Base-by-base conservation (phyloP, 2,329 filamentous ascomycete species). In the Dothistroma septosporum region DNA sequence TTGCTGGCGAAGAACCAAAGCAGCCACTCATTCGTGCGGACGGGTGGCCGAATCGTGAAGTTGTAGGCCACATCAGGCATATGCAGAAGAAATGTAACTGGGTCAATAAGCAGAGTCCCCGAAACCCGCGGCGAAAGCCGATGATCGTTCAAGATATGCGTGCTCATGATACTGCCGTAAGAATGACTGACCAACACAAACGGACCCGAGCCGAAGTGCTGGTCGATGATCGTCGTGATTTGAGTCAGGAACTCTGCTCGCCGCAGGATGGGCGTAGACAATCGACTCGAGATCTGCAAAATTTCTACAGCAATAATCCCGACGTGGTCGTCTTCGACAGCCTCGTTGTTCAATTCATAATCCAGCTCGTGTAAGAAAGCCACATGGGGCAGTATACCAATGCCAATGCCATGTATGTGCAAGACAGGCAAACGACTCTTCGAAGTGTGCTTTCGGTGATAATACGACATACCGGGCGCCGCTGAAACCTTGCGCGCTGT, bases 1-100 rank as follows among this genome's bases (percentile, higher is more conserved):
- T 81, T 86, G 49, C 82, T 84, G 6, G 85, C 88, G 70, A 89
- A 90, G 67, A 88, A 91, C 79, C 84, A 87, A 14, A 91, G 76
- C 70, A 87, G 83, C 77, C 84, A 86, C 73, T 91, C 86, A 63
- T 88, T 89, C n/a, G 88, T 86, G 1, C 59, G 83, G 76, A 62
- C 61, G 0, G 70, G 72, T 14, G 63, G 47, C 5, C 69, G 66
- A 5, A 80, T 76, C 11, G 83, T 86, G 70, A 91, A 90, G 74
- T 90, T 91, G 77, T 85, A 90, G 11, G 87, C 86, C 33, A 90
- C 85, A 62, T 88, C 80, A 0, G 87, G 87, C 37, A 88, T 79
- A 70, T 91, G 87, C 35, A 91, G 78, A 58, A 89, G 75, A 57
- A 90, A 80, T 24, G 82, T 84, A 10, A 90, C 85, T 0, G 88